Evolutionary conservation across 2,329 filamentous ascomycete genomes (phyloP), one percentile per base, ranked within the genome.

Genomic region (Stromatinia cepivora): DNA sequence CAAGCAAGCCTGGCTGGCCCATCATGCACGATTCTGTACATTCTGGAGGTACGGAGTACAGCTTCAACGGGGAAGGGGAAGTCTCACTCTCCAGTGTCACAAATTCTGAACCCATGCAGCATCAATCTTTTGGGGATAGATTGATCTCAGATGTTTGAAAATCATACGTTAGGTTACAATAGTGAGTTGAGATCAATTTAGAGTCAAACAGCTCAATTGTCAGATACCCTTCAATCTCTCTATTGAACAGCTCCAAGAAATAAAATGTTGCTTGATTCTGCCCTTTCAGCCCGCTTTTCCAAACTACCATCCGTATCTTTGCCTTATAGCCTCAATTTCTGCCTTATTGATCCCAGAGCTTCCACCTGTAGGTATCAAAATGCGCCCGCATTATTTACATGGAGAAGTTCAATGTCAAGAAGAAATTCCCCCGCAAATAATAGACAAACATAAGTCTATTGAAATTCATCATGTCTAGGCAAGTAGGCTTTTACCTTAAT

Each of bases 401-500:
- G 22, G 52, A 42, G 25, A n/a, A 50, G 28, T 25, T 25, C 25
- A 36, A 39, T 42, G 62, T 65, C 48, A 31, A 54, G 48, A 54
- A 46, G 25, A 25, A 39, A 48, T 58, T 22, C 39, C 52, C 42
- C 5, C 36, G 10, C 25, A 66, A 45, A 50, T 36, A 9, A 62
- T 62, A 57, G 53, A 57, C 25, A 39, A 46, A 36, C 28, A 48
- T 13, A 36, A 28, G 20, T 64, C 9, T 39, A 25, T 28, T 36
- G 28, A 22, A 36, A 34, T 8, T 22, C 58, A 67, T 45, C 66
- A 67, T 67, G 66, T 59, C 66, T 53, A 67, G 66, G 66, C 34
- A 67, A 62, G 56, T 67, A 67, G 34, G 34, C 28, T 22, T 42
- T 25, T 36, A 17, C n/a, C 11, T 50, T 42, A 25, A 7, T 1